phyloP scores from a whole-genome alignment of 768 basidiomycete genomes.

The Dentipellis fragilis region DNA sequence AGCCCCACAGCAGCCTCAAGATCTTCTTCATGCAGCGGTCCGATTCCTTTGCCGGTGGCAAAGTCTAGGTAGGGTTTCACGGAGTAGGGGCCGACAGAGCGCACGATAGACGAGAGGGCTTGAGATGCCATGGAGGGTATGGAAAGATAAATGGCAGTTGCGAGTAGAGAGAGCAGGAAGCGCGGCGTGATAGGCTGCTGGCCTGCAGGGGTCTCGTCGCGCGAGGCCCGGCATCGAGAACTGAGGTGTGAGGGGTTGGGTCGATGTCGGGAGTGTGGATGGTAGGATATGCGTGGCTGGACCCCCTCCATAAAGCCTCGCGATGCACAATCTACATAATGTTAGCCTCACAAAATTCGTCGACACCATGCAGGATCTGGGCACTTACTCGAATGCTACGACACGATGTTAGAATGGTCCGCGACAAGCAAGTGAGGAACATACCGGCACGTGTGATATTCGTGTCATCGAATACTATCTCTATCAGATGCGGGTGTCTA shows the following conservation, averaged over 20 bases:
- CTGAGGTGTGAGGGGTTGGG: slow-evolving; percentile 63
- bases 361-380: neutral
- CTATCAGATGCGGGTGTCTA: slow-evolving; percentile 42
- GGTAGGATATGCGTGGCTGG: slow-evolving; percentile 64
- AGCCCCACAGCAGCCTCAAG: slow-evolving; percentile 59
- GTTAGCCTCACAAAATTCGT: neutral
- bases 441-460: slow-evolving; percentile 84
- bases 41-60: slow-evolving; percentile 63
- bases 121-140: slow-evolving; percentile 69
- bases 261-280: slow-evolving; percentile 50
- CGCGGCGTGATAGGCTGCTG: slow-evolving; percentile 72
- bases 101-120: slow-evolving; percentile 60
- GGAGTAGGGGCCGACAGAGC: slow-evolving; percentile 71
- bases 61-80: slow-evolving; percentile 72
- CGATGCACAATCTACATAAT: slow-evolving; percentile 53
- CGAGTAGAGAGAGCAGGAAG: slow-evolving; percentile 78
- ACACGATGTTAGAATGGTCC: slow-evolving; percentile 1
- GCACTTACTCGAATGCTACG: slow-evolving; percentile 79
- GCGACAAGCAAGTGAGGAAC: slow-evolving; percentile 18
- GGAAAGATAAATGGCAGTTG: slow-evolving; percentile 79
- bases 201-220: slow-evolving; percentile 29
- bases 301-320: slow-evolving; percentile 80
- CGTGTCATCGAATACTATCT: slow-evolving; percentile 68
- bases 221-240: slow-evolving; percentile 27
- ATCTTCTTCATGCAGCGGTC: slow-evolving; percentile 30